A percentile compares a stretch with the other conserved stretches of the same genome.
Evolutionary conservation across 1,284 basidiomycete species (phyloP).

Genomic region (Polyporus tsugae): DNA sequence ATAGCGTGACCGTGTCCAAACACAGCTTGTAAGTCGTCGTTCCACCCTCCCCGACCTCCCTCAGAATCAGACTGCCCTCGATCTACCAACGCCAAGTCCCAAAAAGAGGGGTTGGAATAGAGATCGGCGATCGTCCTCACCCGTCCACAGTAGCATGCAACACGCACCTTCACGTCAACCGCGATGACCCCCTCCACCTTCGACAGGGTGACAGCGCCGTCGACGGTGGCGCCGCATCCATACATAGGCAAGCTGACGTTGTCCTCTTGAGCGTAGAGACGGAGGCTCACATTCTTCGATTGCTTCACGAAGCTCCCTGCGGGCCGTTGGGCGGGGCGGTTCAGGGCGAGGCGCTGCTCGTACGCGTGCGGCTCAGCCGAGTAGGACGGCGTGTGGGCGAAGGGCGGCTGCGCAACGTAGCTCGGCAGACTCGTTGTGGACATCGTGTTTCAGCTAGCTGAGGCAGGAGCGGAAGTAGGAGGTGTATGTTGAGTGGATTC

Average conservation of each 20-base stretch:
- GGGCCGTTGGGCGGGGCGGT: constrained; percentile 45
- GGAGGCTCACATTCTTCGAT: constrained; percentile 59
- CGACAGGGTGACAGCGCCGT: constrained; percentile 63
- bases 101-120: neutral
- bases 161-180: constrained; percentile 69
- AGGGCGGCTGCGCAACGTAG: constrained; percentile 36
- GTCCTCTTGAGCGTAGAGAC: constrained; percentile 60
- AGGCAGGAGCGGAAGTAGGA: neutral
- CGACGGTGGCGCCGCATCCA: constrained; percentile 57
- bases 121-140: neutral
- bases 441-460: constrained; percentile 33
- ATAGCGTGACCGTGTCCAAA: constrained; percentile 59
- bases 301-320: constrained; percentile 67
- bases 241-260: constrained; percentile 62
- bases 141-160: neutral
- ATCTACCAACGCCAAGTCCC: constrained; percentile 49
- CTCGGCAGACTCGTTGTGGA: constrained; percentile 46
- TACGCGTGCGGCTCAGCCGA: constrained; percentile 56
- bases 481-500: neutral
- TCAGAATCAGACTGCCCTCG: constrained; percentile 64
- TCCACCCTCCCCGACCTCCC: constrained; percentile 73
- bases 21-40: constrained; percentile 59
- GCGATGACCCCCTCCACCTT: constrained; percentile 64
- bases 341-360: constrained; percentile 62
- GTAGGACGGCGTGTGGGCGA: constrained; percentile 42